Base-by-base conservation (phyloP, 768 basidiomycete species). In the Phlegmacium glaucopus region DNA sequence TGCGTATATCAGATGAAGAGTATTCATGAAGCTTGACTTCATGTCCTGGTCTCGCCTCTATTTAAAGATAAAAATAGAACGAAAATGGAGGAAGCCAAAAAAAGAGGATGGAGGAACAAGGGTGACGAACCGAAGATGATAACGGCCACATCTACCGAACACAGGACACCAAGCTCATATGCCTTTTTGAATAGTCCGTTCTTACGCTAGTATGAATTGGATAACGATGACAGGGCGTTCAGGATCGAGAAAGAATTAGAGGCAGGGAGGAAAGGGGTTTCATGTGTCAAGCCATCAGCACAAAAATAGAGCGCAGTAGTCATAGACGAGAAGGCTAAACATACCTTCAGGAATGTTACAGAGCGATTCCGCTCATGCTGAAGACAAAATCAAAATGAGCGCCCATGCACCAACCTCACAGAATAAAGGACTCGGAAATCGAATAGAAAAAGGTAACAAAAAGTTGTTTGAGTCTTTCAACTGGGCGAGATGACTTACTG, bases 91-190 rank as follows among this genome's bases (percentile, higher is more conserved):
- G n/a, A n/a, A n/a, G 13, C n/a, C 18, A 35, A 27, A 45, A 37
- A 16, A 17, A 25, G n/a, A 28, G 36, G 8, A 11, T 18, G 28
- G 29, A 18, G 35, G 42, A 49, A 30, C 50, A 41, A n/a, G 34
- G 43, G 30, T 18, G 25, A 61, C 75, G 46, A 40, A 82, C 84
- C 85, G 47, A 86, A 86, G 56, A 86, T 84, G 61, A 86, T 34
- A 11, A 34, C 32, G 10, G 32, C 32, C 32, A 90, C 86, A 56
- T 89, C 87, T 56, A 89, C 87, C 12, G 85, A 87, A 60, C 87
- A 90, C 36, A 90, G 77, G 5, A 90, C 87, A n/a, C 87, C 87
- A 47, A 90, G 83, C 65, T 90, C 87, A 61, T 88, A 88, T 0
- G 87, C 87, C 59, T 89, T 89, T 66, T 89, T 89, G 81, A 90